phyloP scores from a whole-genome alignment of 2,329 filamentous ascomycete species.

The Ophiostoma sp. region DNA sequence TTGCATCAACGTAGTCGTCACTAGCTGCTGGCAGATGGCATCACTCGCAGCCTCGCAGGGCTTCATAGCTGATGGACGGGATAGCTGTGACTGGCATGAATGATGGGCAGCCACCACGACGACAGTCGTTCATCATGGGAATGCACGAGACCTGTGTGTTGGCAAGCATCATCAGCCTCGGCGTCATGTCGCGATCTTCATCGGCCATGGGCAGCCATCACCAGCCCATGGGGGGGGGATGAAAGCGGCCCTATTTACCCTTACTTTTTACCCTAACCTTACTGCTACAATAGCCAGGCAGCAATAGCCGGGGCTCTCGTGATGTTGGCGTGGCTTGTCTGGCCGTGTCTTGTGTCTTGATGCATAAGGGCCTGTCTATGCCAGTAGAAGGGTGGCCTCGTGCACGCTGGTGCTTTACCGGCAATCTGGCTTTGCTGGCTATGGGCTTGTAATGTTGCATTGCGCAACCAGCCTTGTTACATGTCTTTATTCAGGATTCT shows the following conservation, averaged over 20 bases:
- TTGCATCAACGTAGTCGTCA: not conserved
- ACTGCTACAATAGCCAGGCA: not conserved
- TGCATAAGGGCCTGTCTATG: not conserved
- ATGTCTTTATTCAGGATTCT: not conserved
- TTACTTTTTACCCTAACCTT: not conserved
- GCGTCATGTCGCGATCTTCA: not conserved
- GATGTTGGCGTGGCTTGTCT: not conserved
- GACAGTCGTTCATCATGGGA: not conserved
- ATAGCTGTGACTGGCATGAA: not conserved
- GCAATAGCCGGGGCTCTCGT: not conserved
- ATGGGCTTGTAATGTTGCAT: not conserved
- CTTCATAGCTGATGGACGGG: not conserved
- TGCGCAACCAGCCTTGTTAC: not conserved
- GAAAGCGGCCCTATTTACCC: not conserved
- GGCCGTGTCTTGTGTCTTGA: not conserved
- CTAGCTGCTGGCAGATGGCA: not conserved
- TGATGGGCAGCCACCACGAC: not conserved
- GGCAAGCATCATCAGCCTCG: slow-evolving; percentile 4
- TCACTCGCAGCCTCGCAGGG: not conserved
- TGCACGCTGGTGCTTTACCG: not conserved
- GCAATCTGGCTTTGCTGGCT: not conserved
- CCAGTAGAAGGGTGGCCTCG: not conserved
- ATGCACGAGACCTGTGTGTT: slow-evolving; percentile 7
- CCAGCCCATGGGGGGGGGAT: not conserved
- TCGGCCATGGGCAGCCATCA: not conserved